Evolutionary conservation across 106 monocot species (phyloP), one percentile per base, ranked within the genome.

Genomic region (Cymbidium sinense): DNA sequence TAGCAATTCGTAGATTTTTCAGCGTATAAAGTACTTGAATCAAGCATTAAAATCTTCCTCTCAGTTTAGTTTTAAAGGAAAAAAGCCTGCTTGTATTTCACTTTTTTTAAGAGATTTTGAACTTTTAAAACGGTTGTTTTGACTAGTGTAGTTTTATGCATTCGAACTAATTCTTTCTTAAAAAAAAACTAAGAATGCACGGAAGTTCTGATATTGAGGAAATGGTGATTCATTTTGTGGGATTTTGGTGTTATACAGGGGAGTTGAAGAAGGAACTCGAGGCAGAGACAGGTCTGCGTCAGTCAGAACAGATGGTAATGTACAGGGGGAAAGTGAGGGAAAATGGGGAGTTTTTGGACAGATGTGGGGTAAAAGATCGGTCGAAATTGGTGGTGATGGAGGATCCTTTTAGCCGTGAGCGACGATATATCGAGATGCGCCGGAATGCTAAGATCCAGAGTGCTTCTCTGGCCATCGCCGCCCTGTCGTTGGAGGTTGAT

Each of bases 261-360:
- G 88, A 95, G 36, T 70, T 95, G 84, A 95, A 95, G 88, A 95
- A 86, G 84, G 51, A 90, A 2, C 78, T 95, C 21, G 62, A 81
- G n/a, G 31, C 43, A 3, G 86, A 85, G 78, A 90, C 86, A 5
- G 84, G 85, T 1, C 62, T 95, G 82, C 84, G 84, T 52, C 79
- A 88, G 5, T 83, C 47, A 41, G 95, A 95, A 51, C 95, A 95
- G 83, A 88, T 72, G 81, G 51, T 95, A 76, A 61, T 78, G 9
- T 90, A 86, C 80, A 88, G 52, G 71, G 89, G 88, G 36, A 95
- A 89, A 83, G 92, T 85, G 81, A 74, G 88, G 74, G 70, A 39
- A 43, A 88, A 88, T 75, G 64, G 33, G 33, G 90, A 92, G 31
- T 95, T 77, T 83, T 80, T 95, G 18, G 95, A 95, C 64, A 39